Percentiles rank a stretch among this genome's conserved stretches.
Conservation (phyloP, 2,329 filamentous ascomycete species). For the Botrytis medusae region DNA sequence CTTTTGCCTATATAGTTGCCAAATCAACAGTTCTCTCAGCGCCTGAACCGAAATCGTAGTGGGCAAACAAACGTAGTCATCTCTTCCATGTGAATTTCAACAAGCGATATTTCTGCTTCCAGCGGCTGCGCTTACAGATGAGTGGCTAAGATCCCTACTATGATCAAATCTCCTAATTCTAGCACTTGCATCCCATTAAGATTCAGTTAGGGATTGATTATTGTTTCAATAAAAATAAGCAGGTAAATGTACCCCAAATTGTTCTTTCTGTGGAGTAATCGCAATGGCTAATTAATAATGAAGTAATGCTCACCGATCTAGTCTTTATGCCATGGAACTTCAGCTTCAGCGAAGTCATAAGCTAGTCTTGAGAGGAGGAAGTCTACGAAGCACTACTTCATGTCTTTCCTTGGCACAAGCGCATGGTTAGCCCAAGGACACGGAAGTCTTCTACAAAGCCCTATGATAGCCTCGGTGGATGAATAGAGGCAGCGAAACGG, state of each 20-base stretch:
- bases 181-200: too few relatives aligned
- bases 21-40: too few relatives aligned
- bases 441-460: not conserved
- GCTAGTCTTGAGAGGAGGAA: not conserved
- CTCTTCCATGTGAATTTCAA: too few relatives aligned
- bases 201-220: too few relatives aligned
- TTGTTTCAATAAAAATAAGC: too few relatives aligned
- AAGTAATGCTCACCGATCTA: not conserved
- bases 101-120: too few relatives aligned
- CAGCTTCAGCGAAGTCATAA: not conserved
- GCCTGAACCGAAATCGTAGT: too few relatives aligned
- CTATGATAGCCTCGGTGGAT: rapidly evolving
- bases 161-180: too few relatives aligned
- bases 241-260: not conserved
- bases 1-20: too few relatives aligned
- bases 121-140: too few relatives aligned
- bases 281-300: not conserved
- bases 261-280: not conserved
- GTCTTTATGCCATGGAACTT: not conserved
- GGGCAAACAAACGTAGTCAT: too few relatives aligned
- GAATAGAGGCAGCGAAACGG: not conserved
- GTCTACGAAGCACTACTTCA: not conserved
- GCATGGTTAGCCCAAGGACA: not conserved
- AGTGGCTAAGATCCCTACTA: too few relatives aligned
- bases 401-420: not conserved